These are phyloP conservation scores for Mayamaea pseudoterrestris DNA, from an alignment of 108 stramenopile genomes.

Conservation along the genomic window DNA sequence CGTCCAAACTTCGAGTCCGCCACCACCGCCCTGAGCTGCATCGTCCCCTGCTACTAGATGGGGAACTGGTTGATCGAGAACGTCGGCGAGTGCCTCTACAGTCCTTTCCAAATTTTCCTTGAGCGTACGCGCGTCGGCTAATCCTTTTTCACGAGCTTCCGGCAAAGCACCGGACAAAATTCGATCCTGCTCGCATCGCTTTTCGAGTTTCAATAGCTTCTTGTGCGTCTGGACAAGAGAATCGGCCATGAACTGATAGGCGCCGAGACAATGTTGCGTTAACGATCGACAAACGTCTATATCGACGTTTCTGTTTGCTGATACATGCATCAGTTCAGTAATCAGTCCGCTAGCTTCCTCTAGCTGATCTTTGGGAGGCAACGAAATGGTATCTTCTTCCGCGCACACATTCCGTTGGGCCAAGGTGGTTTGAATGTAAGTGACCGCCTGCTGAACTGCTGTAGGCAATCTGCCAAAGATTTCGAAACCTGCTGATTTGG, in stretches of 20 bases:
- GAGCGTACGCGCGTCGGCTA: slow-evolving; percentile 74
- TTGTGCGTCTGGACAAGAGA: slow-evolving; percentile 68
- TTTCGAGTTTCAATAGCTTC: slow-evolving; percentile 70
- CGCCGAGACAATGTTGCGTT: slow-evolving; percentile 49
- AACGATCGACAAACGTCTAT: slow-evolving; percentile 19
- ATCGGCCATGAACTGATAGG: slow-evolving; percentile 45
- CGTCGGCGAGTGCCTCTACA: slow-evolving; percentile 68
- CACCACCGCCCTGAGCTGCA: slow-evolving; percentile 40
- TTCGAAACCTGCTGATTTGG: slow-evolving; percentile 64
- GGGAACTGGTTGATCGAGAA: slow-evolving; percentile 57
- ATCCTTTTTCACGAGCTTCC: slow-evolving; percentile 82
- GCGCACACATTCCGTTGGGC: not conserved
- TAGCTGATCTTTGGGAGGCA: not conserved
- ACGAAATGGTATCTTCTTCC: not conserved
- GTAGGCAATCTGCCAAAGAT: slow-evolving; percentile 43
- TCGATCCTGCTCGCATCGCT: slow-evolving; percentile 80
- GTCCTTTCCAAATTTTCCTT: slow-evolving; percentile 65
- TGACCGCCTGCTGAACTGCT: slow-evolving; percentile 16
- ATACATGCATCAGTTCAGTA: not conserved
- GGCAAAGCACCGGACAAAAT: slow-evolving; percentile 71
- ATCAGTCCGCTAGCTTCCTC: not conserved
- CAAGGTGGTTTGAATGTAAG: slow-evolving; percentile 12
- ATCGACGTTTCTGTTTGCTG: slow-evolving; percentile 23
- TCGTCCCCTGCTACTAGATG: slow-evolving; percentile 53
- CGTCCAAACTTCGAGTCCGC: slow-evolving; percentile 68